A percentile compares a stretch with the other conserved stretches of the same genome.
Conservation (phyloP, 1,284 basidiomycete species). For the Hypsizygus ulmarius region DNA sequence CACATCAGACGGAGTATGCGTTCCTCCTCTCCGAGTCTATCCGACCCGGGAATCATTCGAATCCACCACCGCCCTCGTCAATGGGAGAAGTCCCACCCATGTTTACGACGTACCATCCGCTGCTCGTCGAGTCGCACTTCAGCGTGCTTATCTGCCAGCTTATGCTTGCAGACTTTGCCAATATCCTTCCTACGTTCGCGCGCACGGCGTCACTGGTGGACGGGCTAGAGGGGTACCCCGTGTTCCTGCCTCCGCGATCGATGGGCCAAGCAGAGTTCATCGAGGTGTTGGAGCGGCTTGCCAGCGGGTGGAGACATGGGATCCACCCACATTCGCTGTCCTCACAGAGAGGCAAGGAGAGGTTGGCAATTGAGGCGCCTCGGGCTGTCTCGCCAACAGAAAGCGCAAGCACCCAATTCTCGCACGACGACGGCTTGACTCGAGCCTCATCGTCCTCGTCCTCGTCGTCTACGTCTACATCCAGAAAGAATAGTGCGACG, state of each 20-base stretch:
- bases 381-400: slow-evolving; percentile 17
- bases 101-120: slow-evolving; percentile 82
- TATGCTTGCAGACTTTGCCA: slow-evolving; percentile 69
- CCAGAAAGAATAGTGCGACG: slow-evolving; percentile 18
- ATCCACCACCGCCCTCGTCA: slow-evolving; percentile 29
- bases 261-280: slow-evolving; percentile 85
- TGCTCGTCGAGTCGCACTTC: slow-evolving; percentile 81
- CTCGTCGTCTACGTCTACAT: slow-evolving; percentile 8
- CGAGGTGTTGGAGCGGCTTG: slow-evolving; percentile 75
- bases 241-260: slow-evolving; percentile 78
- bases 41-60: slow-evolving; percentile 54
- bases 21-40: slow-evolving; percentile 64
- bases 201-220: slow-evolving; percentile 67
- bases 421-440: slow-evolving; percentile 18
- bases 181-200: slow-evolving; percentile 58
- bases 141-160: slow-evolving; percentile 68
- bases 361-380: slow-evolving; percentile 44
- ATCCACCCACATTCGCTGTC: slow-evolving; percentile 52
- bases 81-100: slow-evolving; percentile 39
- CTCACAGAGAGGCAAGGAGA: slow-evolving; percentile 35
- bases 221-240: slow-evolving; percentile 78
- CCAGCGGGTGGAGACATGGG: slow-evolving; percentile 64
- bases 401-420: slow-evolving; percentile 11
- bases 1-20: slow-evolving; percentile 58
- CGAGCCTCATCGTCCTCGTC: slow-evolving; percentile 15